A percentile compares a stretch with the other conserved stretches of the same genome.
phyloP scores from a whole-genome alignment of 345 rosid species.

The Hibiscus syriacus region DNA sequence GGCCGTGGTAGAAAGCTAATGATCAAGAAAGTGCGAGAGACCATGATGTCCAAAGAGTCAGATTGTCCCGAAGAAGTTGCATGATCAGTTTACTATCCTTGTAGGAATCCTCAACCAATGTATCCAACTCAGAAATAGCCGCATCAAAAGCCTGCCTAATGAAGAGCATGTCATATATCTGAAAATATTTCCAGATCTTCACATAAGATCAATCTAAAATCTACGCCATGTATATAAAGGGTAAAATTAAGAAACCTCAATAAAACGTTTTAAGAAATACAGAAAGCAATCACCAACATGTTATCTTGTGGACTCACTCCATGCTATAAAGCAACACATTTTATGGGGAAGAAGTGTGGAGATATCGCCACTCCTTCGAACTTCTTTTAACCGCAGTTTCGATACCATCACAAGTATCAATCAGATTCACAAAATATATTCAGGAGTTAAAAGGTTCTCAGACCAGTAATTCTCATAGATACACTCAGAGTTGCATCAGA shows the following conservation, averaged over 20 bases:
- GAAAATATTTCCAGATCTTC: neutral
- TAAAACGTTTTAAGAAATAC: neutral
- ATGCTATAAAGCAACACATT: neutral
- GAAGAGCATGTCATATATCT: neutral
- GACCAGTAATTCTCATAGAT: neutral
- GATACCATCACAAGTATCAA: neutral
- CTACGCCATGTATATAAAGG: neutral
- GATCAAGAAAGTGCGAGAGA: conserved; percentile 18
- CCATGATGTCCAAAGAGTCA: conserved; percentile 91
- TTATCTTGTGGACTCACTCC: neutral
- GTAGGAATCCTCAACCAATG: conserved; percentile 95
- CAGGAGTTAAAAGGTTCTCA: neutral
- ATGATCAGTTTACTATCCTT: conserved; percentile 93
- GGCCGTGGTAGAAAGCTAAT: too few species aligned
- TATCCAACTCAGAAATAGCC: conserved; percentile 94
- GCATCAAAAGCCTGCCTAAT: conserved; percentile 81
- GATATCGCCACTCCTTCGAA: neutral
- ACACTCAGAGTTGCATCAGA: neutral
- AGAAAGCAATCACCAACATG: neutral
- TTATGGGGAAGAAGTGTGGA: neutral
- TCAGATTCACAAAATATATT: neutral
- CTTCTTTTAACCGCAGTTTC: neutral
- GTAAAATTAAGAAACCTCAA: neutral
- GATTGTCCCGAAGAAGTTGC: conserved; percentile 95
- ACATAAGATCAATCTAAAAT: neutral